Evolutionary conservation across 805 yeast genomes (phyloP).

Genomic region (Kodamaea laetipori): DNA sequence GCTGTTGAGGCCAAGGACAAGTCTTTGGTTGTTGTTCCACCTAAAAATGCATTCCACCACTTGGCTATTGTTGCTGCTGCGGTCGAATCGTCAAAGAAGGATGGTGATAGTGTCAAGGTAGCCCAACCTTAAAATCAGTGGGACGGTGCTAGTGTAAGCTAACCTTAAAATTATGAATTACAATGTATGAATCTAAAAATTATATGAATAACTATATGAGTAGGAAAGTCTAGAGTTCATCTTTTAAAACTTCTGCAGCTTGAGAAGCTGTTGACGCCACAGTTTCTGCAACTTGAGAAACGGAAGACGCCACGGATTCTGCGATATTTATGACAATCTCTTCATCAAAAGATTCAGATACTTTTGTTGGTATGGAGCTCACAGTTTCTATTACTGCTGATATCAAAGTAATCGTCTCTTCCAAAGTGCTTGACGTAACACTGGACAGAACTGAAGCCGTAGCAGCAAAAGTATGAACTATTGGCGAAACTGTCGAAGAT

Average conservation of each 20-base stretch:
- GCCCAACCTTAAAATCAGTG: conserved; percentile 18
- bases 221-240: conserved; percentile 10
- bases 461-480: neutral
- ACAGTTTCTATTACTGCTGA: neutral
- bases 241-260: conserved; percentile 9
- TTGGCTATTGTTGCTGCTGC: conserved; percentile 88
- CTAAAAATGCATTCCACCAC: conserved; percentile 86
- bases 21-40: conserved; percentile 55
- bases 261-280: neutral
- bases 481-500: neutral
- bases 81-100: conserved; percentile 61
- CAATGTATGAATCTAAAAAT: too few species aligned
- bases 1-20: conserved; percentile 70
- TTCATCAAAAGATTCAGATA: neutral
- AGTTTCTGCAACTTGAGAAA: conserved; percentile 1
- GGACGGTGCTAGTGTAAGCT: neutral
- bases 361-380: conserved; percentile 1
- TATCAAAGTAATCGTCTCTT: neutral
- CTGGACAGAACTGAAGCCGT: neutral
- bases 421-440: neutral
- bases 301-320: neutral
- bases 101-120: conserved; percentile 54
- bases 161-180: neutral
- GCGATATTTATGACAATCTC: conserved; percentile 6
- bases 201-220: too few species aligned